A percentile compares a stretch with the other conserved stretches of the same genome.
Evolutionary conservation across 1,139 yeast species (phyloP).

Genomic region (Debaryomyces sp.): DNA sequence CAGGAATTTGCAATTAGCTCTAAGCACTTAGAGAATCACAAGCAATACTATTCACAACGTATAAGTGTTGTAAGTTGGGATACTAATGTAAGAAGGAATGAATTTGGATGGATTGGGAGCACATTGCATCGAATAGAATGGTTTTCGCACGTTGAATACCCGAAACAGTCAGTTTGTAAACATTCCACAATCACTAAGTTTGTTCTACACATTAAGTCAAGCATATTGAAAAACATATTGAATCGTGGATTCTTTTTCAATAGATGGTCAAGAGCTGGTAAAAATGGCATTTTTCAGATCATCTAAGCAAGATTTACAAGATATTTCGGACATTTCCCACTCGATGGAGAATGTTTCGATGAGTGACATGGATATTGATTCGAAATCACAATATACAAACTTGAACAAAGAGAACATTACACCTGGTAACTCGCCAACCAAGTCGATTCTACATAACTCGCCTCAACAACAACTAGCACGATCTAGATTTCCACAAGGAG

Average conservation of each 20-base stretch:
- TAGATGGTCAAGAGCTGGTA: not conserved
- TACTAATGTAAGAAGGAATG: not conserved
- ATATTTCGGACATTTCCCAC: slow-evolving; percentile 43
- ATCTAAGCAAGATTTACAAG: slow-evolving; percentile 28
- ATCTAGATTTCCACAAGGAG: slow-evolving; percentile 9
- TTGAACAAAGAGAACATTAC: slow-evolving; percentile 50
- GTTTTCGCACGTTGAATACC: not conserved
- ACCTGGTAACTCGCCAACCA: slow-evolving; percentile 46
- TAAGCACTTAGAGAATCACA: not conserved
- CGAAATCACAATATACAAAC: slow-evolving; percentile 2
- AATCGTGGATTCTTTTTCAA: not conserved
- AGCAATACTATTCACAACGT: too few relatives aligned
- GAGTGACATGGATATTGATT: slow-evolving; percentile 9
- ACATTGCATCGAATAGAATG: not conserved
- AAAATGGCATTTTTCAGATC: slow-evolving; percentile 14
- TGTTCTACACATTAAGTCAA: not conserved
- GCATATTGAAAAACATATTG: not conserved
- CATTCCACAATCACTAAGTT: slow-evolving; percentile 9
- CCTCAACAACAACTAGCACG: slow-evolving; percentile 22
- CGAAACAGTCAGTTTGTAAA: slow-evolving; percentile 9
- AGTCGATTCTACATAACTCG: slow-evolving; percentile 40
- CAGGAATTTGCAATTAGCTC: not conserved
- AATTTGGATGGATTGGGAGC: not conserved
- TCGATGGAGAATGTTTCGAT: slow-evolving; percentile 51
- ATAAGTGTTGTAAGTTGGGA: not conserved